Evolutionary conservation across 306 rosid genomes (phyloP), one percentile per base, ranked within the genome.

Genomic region (Vigna unguiculata): DNA sequence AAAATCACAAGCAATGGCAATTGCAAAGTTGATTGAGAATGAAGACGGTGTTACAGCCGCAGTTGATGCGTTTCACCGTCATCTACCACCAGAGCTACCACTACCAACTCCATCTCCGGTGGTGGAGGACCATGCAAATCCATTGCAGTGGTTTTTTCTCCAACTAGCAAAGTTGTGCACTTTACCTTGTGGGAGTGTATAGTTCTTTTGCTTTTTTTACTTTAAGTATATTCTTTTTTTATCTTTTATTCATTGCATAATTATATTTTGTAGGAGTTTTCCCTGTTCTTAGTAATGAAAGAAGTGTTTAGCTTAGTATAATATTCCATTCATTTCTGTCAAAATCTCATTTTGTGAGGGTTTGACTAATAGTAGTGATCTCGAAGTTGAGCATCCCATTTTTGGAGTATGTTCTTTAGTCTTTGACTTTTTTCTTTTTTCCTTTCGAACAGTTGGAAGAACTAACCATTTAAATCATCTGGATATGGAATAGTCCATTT

Each of bases 21-120:
- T 86, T 14, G 89, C 93, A 4, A 83, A 86, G 78, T 77, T 88
- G 87, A 84, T 92, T 47, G 88, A 89, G 79, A 83, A 84, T 9
- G 97, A 93, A 80, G 97, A 93, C 14, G 96, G 97, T 49, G 97
- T 89, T 75, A 88, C 90, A 2, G 89, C 87, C 45, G 96, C 97
- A 19, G 97, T 93, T 7, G 83, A 89, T 74, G 91, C 94, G 11
- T 93, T 93, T 82, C 96, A 89, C 70, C 85, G 87, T 49, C 96
- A 93, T 36, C 84, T 93, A 48, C 96, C 96, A 54, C 21, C 85
- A 2, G 91, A 89, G 81, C 61, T 90, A 65, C 97, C 97, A 16
- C 30, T 90, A 78, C 93, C 91, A 54, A 25, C 81, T 68, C 80
- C 88, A 67, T 78, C 85, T 32, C 78, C 79, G 1, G 84, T 77